Conservation (phyloP, 164 flowering plant species). For the Stephania cephalantha region DNA sequence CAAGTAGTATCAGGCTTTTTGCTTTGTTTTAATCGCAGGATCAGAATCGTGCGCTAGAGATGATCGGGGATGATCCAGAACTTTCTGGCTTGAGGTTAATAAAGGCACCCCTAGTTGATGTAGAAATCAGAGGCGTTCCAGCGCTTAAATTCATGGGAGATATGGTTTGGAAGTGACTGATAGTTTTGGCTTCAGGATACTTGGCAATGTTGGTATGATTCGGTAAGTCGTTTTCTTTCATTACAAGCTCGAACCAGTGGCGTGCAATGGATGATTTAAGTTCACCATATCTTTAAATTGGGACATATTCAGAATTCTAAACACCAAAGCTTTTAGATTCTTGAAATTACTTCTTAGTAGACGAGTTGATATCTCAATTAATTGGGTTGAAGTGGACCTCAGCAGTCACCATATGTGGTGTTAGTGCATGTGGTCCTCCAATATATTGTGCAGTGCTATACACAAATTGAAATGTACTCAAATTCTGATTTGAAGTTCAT, state of each 20-base stretch:
- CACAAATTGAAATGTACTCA: neutral
- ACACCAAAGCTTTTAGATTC: neutral
- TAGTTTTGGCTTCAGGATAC: neutral
- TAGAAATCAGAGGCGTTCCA: conserved; percentile 97
- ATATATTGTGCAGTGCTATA: neutral
- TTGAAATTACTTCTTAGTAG: neutral
- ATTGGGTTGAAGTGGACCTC: neutral
- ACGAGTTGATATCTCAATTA: neutral
- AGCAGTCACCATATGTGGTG: neutral
- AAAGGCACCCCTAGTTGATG: conserved; percentile 92
- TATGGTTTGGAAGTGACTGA: conserved; percentile 77
- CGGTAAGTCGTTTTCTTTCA: neutral
- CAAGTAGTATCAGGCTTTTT: neutral
- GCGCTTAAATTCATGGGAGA: conserved; percentile 91
- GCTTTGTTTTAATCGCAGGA: conserved; percentile 22
- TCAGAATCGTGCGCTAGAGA: conserved; percentile 83
- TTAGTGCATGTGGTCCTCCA: neutral
- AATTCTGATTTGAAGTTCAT: neutral
- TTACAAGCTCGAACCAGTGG: no score
- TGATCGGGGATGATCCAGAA: conserved; percentile 70
- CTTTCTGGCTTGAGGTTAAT: conserved; percentile 57
- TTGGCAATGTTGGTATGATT: neutral
- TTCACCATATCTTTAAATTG: neutral
- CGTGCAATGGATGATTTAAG: neutral
- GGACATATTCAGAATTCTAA: neutral